These are phyloP conservation scores for Blastobotrys persicus DNA, from an alignment of 1,139 yeast genomes.

Conservation along the genomic window DNA sequence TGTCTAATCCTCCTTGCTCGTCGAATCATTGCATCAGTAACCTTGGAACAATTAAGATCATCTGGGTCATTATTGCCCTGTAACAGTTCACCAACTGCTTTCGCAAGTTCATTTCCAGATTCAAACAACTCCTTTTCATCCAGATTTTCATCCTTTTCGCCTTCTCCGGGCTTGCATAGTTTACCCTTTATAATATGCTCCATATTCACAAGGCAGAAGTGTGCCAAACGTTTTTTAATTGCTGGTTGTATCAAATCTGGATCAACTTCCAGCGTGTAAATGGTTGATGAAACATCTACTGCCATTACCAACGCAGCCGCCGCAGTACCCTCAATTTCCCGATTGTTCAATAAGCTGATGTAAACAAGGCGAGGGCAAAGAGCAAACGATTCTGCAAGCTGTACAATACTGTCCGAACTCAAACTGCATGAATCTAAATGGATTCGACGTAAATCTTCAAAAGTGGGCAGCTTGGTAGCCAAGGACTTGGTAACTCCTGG, in stretches of 20 bases:
- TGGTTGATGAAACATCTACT: conserved; percentile 59
- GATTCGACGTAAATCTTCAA: conserved; percentile 62
- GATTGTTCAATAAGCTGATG: conserved; percentile 69
- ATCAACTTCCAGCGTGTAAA: conserved; percentile 73
- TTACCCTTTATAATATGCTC: conserved; percentile 41
- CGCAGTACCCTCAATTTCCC: conserved; percentile 53
- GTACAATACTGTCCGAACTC: conserved; percentile 58
- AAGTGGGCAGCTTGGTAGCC: conserved; percentile 61
- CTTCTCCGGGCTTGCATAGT: conserved; percentile 37
- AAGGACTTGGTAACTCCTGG: conserved; percentile 67
- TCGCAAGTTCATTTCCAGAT: conserved; percentile 31
- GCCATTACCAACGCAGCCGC: conserved; percentile 71
- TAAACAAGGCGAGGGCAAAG: conserved; percentile 69
- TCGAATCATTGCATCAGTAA: conserved; percentile 29
- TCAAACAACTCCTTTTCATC: conserved; percentile 29
- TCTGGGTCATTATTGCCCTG: conserved; percentile 24
- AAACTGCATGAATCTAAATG: conserved; percentile 77
- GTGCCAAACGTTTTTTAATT: conserved; percentile 73
- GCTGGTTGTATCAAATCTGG: conserved; percentile 65
- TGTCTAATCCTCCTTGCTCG: conserved; percentile 32
- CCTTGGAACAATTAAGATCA: conserved; percentile 18
- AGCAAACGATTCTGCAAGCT: conserved; percentile 67
- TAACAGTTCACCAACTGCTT: conserved; percentile 33
- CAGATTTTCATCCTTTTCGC: conserved; percentile 30
- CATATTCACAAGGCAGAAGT: conserved; percentile 81